These are phyloP conservation scores for Kodamaea ohmeri DNA, from an alignment of 1,139 yeast species.

Conservation along the genomic window DNA sequence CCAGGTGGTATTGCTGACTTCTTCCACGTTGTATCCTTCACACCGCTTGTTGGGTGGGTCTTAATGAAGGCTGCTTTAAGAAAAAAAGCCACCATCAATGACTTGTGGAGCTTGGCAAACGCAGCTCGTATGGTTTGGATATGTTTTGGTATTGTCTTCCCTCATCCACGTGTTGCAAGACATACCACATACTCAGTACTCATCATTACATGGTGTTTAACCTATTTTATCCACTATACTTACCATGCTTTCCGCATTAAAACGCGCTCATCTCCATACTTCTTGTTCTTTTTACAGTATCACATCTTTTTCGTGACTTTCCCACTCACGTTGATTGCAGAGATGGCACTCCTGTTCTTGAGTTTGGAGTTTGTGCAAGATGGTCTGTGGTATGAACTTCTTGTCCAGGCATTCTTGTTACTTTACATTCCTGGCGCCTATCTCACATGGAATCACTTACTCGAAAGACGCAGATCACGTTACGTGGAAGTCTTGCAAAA, in stretches of 20 bases:
- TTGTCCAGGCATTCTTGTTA: conserved; percentile 28
- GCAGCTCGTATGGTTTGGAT: conserved; percentile 39
- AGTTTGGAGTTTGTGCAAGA: conserved; percentile 46
- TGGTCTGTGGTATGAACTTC: conserved; percentile 26
- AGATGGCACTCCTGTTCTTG: conserved; percentile 52
- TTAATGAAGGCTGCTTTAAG: background rate
- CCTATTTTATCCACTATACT: conserved; percentile 40
- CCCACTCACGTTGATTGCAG: conserved; percentile 48
- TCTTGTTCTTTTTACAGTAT: conserved; percentile 40
- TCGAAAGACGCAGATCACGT: conserved; percentile 21
- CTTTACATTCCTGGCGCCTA: conserved; percentile 39
- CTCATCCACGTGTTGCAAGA: conserved; percentile 49
- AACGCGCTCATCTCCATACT: conserved; percentile 32
- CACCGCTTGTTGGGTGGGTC: conserved; percentile 21
- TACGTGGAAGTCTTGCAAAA: conserved; percentile 27
- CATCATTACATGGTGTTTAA: conserved; percentile 45
- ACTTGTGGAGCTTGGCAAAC: conserved; percentile 31
- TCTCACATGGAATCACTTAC: conserved; percentile 35
- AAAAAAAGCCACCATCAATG: conserved; percentile 10
- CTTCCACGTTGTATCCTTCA: conserved; percentile 44
- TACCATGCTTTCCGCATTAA: conserved; percentile 49
- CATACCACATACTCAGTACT: conserved; percentile 48
- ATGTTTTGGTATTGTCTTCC: conserved; percentile 45
- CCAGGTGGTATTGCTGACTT: conserved; percentile 73
- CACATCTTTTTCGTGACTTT: conserved; percentile 40